These are phyloP conservation scores for Xylariaceae sp. DNA, from an alignment of 2,329 filamentous ascomycete genomes.

Conservation along the genomic window DNA sequence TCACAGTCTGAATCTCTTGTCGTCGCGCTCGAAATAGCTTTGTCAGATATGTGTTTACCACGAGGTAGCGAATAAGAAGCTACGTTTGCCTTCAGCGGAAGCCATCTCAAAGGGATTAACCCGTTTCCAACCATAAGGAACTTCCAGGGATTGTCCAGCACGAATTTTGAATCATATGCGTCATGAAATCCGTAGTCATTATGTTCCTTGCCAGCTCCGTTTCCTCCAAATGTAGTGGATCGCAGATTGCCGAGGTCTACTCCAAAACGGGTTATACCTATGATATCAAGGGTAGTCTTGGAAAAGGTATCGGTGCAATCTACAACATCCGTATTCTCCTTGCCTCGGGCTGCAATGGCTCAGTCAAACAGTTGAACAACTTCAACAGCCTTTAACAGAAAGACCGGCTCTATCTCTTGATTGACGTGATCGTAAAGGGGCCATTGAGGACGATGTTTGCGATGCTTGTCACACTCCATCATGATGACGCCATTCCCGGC, in stretches of 20 bases:
- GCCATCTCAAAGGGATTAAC: conserved; percentile 2
- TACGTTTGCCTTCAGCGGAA: background rate
- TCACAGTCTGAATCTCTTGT: background rate
- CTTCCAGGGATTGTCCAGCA: background rate
- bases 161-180: background rate
- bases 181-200: background rate
- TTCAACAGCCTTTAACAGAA: background rate
- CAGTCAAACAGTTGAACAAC: background rate
- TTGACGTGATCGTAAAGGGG: conserved; percentile 12
- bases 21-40: background rate
- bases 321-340: conserved; percentile 7
- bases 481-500: conserved; percentile 10
- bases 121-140: conserved; percentile 1
- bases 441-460: conserved; percentile 11
- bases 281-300: conserved; percentile 13
- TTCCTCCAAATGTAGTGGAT: background rate
- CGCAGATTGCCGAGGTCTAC: conserved; percentile 4
- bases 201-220: background rate
- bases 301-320: conserved; percentile 13
- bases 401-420: conserved; percentile 1
- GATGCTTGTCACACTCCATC: conserved; percentile 10
- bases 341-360: conserved; percentile 1
- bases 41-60: conserved; percentile 6
- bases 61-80: background rate
- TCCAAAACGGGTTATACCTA: conserved; percentile 9